Evolutionary conservation across 2,329 filamentous ascomycete species (phyloP).

Genomic region (Alternaria angustiovoidea): DNA sequence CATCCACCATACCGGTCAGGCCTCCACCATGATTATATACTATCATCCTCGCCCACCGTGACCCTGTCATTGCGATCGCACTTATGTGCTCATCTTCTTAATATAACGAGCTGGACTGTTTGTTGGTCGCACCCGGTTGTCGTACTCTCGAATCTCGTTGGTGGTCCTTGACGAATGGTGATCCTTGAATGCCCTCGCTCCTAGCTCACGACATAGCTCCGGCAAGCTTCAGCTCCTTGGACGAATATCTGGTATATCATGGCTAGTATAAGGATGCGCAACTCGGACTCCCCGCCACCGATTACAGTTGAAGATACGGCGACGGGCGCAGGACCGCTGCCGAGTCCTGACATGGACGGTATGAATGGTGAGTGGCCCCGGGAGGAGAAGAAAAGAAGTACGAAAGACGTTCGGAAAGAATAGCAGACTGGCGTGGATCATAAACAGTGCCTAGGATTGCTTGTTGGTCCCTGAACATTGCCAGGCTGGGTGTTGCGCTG

Average conservation of each 20-base stretch:
- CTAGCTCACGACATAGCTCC: not conserved
- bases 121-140: conserved; percentile 4
- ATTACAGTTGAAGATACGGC: conserved; percentile 48
- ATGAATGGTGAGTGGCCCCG: conserved; percentile 19
- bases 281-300: conserved; percentile 37
- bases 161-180: conserved; percentile 4
- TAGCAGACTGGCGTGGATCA: not conserved
- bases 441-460: not conserved
- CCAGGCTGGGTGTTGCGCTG: not conserved
- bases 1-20: conserved; percentile 6
- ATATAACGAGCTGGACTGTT: not conserved
- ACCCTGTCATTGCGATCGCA: not conserved
- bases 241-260: conserved; percentile 4
- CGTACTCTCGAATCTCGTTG: not conserved
- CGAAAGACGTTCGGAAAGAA: not conserved
- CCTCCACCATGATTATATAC: conserved; percentile 7
- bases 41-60: not conserved
- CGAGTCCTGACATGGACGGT: conserved; percentile 31
- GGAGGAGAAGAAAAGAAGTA: not conserved
- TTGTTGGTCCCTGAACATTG: not conserved
- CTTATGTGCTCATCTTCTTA: not conserved
- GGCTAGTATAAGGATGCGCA: conserved; percentile 13
- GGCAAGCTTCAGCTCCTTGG: conserved; percentile 2
- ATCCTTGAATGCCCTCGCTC: conserved; percentile 6
- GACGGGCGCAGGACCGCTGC: conserved; percentile 29